A percentile compares a stretch with the other conserved stretches of the same genome.
Evolutionary conservation across 768 basidiomycete species (phyloP).

Genomic region (Xerocomellus dryophilus): DNA sequence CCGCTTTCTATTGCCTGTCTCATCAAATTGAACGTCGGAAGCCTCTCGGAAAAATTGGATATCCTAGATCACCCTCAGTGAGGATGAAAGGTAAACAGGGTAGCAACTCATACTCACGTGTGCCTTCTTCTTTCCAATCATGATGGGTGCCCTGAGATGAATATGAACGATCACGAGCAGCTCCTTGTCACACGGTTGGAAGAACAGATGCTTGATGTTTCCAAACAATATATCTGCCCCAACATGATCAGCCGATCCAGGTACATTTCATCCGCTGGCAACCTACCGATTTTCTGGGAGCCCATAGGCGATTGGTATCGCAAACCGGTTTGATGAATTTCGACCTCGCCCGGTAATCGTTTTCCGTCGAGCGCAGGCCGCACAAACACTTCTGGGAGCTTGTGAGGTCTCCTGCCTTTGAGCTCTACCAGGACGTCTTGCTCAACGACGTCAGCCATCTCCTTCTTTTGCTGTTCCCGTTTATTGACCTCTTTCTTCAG

Average conservation of each 20-base stretch:
- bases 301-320: slow-evolving; percentile 86
- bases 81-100: not conserved
- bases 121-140: slow-evolving; percentile 98
- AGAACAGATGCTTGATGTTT: slow-evolving; percentile 98
- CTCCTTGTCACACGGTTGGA: slow-evolving; percentile 98
- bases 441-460: slow-evolving; percentile 96
- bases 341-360: slow-evolving; percentile 93
- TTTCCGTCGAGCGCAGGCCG: slow-evolving; percentile 94
- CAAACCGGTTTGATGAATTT: slow-evolving; percentile 96
- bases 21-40: slow-evolving; percentile 95
- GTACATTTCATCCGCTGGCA: not conserved
- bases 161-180: slow-evolving; percentile 91
- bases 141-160: slow-evolving; percentile 92
- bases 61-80: slow-evolving; percentile 51
- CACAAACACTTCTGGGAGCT: slow-evolving; percentile 88
- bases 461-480: slow-evolving; percentile 95
- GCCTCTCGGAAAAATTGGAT: slow-evolving; percentile 98
- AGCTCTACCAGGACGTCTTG: slow-evolving; percentile 88
- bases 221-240: slow-evolving; percentile 83
- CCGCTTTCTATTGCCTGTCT: slow-evolving; percentile 97
- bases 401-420: slow-evolving; percentile 81
- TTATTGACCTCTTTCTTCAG: slow-evolving; percentile 97
- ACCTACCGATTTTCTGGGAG: slow-evolving; percentile 85
- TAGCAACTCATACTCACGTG: slow-evolving; percentile 52
- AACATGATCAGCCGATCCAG: slow-evolving; percentile 3